Evolutionary conservation across 2,329 filamentous ascomycete genomes (phyloP), one percentile per base, ranked within the genome.

Genomic region (Trichophyton mentagrophytes): DNA sequence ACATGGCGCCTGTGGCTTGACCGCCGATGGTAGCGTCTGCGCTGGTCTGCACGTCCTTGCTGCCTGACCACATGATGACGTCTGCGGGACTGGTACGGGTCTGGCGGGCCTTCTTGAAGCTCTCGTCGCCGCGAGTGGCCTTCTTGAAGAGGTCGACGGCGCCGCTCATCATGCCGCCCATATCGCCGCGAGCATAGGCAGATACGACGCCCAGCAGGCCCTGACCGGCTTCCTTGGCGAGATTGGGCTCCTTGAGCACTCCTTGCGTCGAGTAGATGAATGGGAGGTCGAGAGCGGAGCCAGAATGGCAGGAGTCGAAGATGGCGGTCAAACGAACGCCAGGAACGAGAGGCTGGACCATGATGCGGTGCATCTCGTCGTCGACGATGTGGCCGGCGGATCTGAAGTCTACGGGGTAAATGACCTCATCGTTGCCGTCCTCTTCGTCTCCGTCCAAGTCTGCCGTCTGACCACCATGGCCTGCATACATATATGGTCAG

Each of bases 31-130:
- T 88, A 11, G 93, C 91, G 73, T 99, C 93, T 76, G 90, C 88
- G 62, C 90, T 95, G 68, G 93, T 99, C 76, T 97, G 93, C 64
- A 86, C 84, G 71, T 99, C 93, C 76, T 96, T 96, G 77, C 89
- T 95, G 61, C 93, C 93, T 63, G 89, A 95, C 88, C 91, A 96
- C 89, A 96, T 95, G 71, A 99, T 84, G 36, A 99, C 93, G 74
- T 99, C 93, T 46, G 93, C 93, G 1, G 91, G 87, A 60, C 88
- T 93, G 15, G 93, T 97, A 78, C 95, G 95, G 47, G 92, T 97
- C 66, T 87, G 82, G 71, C 89, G 80, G 64, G 91, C 89, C 72
- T 85, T 85, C 75, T 95, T 82, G 73, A 90, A 86, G 17, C 86
- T 86, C 40, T 87, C 84, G 66, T 93, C 85, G 66, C 91, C 91